Evolutionary conservation across 148 eudicot genomes (phyloP), one percentile per base, ranked within the genome.

Genomic region (Camellia lanceoleosa): DNA sequence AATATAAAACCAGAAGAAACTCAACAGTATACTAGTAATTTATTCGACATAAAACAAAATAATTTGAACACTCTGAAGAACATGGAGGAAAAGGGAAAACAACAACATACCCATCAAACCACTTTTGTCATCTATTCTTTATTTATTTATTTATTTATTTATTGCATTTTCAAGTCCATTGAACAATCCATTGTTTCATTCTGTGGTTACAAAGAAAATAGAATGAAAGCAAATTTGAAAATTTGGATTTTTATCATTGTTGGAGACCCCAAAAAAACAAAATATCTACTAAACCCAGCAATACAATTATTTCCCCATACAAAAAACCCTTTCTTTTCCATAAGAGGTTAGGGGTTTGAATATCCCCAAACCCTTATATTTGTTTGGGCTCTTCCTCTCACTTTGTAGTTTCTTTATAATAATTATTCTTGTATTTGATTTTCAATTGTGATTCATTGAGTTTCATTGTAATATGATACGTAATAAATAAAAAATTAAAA

Each of bases 1-100:
- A 73, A 69, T 52, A 14, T 41, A 13, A 74, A 19, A 38, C 65
- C 65, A 55, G 65, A 55, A 74, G 49, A 74, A 74, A 74, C 14
- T 58, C 76, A 44, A 30, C 63, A 30, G 20, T 20, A 18, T 13
- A 58, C 23, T 7, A 15, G 5, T 52, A 52, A 54, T 15, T 72
- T 20, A 2, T 67, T 41, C 2, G 5, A 69, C 15, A 18, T 3
- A 19, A 51, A 64, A 0, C 68, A 23, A 5, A 20, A 64, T 7
- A 20, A 5, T 62, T 23, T 62, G 20, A 62, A 62, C 60, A 56
- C 60, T 0, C 38, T 56, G 60, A 10, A 11, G 16, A 56, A 56
- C 60, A 0, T 10, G 3, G 13, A 56, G 0, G 52, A 49, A 49
- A 49, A 49, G 0, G 52, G 52, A 7, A 49, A 49, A 49, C 52